Percentiles rank a stretch among this genome's conserved stretches.
Evolutionary conservation across 2,329 filamentous ascomycete species (phyloP).

Genomic region (Phialophora tarda): DNA sequence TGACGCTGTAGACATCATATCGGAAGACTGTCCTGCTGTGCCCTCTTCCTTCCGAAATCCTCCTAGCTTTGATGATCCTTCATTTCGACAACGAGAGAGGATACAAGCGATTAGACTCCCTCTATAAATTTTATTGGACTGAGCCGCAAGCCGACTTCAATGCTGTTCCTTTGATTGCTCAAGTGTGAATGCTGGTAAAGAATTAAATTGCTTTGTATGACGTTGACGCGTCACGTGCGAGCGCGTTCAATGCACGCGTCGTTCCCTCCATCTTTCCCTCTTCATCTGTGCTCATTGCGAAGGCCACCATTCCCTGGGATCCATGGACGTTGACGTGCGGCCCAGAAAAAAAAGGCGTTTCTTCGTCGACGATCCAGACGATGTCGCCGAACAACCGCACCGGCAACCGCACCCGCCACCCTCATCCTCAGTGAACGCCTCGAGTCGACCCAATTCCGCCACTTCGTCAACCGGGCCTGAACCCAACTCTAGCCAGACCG

Average conservation of each 20-base stretch:
- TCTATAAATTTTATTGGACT: neutral
- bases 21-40: neutral
- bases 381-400: constrained; percentile 36
- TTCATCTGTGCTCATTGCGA: neutral
- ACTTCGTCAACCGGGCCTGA: constrained; percentile 29
- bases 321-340: constrained; percentile 55
- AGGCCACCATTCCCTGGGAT: neutral
- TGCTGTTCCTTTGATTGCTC: neutral
- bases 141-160: neutral
- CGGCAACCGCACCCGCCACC: neutral
- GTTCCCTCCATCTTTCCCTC: neutral
- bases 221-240: constrained; percentile 21
- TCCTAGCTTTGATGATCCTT: neutral
- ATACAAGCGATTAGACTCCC: no score
- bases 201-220: constrained; percentile 19
- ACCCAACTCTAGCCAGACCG: constrained; percentile 27
- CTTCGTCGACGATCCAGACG: constrained; percentile 60
- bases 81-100: neutral
- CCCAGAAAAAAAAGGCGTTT: constrained; percentile 68
- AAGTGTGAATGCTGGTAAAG: neutral
- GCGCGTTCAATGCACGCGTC: constrained; percentile 13
- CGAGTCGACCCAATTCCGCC: constrained; percentile 41
- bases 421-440: constrained; percentile 41
- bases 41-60: neutral
- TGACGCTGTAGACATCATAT: constrained; percentile 3